Percentiles rank a stretch among this genome's conserved stretches.
phyloP scores from a whole-genome alignment of 331 rosid species.

The Arachis monticola region DNA sequence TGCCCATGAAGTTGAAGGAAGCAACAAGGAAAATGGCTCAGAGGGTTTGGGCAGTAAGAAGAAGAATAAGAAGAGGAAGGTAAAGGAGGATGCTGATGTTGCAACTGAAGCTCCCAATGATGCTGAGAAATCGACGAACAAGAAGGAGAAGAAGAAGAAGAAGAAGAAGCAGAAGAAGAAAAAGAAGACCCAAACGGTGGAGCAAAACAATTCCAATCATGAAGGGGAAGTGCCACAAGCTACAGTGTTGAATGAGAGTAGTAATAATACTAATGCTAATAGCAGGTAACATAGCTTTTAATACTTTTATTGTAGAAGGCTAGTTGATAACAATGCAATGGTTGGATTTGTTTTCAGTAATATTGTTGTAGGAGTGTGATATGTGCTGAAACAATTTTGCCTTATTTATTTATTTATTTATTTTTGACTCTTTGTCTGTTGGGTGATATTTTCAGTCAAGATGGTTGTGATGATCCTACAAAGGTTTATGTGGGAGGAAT shows the following conservation, averaged over 20 bases:
- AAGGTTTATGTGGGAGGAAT: conserved; percentile 94
- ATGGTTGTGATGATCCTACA: conserved; percentile 52
- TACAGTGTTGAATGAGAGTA: conserved; percentile 37
- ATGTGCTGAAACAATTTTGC: conserved; percentile 1
- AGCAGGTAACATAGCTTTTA: conserved; percentile 53
- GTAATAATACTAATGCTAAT: conserved; percentile 25
- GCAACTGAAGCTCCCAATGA: conserved; percentile 42
- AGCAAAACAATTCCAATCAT: conserved; percentile 32
- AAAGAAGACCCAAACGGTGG: conserved; percentile 29
- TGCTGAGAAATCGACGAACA: conserved; percentile 33
- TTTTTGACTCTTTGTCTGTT: conserved; percentile 7
- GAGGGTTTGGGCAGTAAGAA: conserved; percentile 41
- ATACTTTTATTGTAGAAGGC: not conserved
- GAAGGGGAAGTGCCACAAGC: conserved; percentile 42
- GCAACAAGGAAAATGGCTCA: conserved; percentile 30
- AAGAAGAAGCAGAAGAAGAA: conserved; percentile 41
- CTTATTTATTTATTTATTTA: not conserved
- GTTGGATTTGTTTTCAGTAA: conserved; percentile 1
- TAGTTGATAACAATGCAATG: not conserved
- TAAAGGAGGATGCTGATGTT: conserved; percentile 39
- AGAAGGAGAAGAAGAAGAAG: conserved; percentile 39
- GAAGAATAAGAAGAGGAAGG: conserved; percentile 44
- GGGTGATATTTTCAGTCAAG: conserved; percentile 51
- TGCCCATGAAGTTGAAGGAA: conserved; percentile 22
- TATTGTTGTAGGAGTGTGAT: not conserved